A percentile compares a stretch with the other conserved stretches of the same genome.
phyloP scores from a whole-genome alignment of 495 filamentous ascomycete genomes.

The Xylaria grammica region DNA sequence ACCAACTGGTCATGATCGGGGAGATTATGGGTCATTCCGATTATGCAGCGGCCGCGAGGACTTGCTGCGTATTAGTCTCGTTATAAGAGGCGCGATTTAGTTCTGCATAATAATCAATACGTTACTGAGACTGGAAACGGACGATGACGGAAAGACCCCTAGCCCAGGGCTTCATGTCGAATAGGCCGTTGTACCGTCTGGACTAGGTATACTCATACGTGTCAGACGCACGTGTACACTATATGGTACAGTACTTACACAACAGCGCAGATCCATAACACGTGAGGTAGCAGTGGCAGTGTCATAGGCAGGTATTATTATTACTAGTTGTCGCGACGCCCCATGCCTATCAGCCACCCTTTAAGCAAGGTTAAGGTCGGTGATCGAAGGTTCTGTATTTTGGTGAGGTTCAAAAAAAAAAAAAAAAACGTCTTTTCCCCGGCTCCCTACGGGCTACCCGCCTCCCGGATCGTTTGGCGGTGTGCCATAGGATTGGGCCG shows the following conservation, averaged over 20 bases:
- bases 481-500: not conserved
- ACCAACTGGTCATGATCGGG: constrained; percentile 2
- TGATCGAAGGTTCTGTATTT: not conserved
- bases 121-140: not conserved
- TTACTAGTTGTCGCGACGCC: constrained; percentile 5
- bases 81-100: constrained; percentile 1
- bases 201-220: not conserved
- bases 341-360: not conserved
- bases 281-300: not conserved
- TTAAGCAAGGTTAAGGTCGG: constrained; percentile 7
- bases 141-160: constrained; percentile 1
- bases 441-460: constrained; percentile 6
- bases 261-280: not conserved
- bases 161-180: not conserved
- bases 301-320: not conserved
- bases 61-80: not conserved
- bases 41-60: constrained; percentile 8
- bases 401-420: constrained; percentile 5
- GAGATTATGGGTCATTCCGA: constrained; percentile 12
- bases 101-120: constrained; percentile 10
- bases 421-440: constrained; percentile 6
- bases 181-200: not conserved
- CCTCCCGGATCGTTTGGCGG: constrained; percentile 10
- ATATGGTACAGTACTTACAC: too few relatives aligned
- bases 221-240: not conserved